These are phyloP conservation scores for Pythium vanterpoolii DNA, from an alignment of 352 stramenopile genomes.

Conservation along the genomic window DNA sequence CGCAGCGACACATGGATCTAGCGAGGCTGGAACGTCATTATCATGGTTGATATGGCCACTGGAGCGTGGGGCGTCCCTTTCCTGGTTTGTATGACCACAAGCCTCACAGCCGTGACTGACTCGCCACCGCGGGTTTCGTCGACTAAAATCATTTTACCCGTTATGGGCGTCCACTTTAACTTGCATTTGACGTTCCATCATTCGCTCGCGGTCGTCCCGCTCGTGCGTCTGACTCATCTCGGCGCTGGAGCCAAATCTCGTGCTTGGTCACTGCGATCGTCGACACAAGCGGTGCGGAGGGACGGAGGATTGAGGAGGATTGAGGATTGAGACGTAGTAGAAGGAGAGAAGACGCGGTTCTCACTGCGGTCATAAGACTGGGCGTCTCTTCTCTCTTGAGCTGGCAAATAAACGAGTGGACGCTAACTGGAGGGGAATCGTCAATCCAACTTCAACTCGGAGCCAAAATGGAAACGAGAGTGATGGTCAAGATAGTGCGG, in stretches of 20 bases:
- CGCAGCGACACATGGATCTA: not conserved
- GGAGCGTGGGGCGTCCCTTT: not conserved
- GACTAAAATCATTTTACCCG: not conserved
- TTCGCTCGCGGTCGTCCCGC: not conserved
- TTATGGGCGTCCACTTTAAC: not conserved
- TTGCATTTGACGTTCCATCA: not conserved
- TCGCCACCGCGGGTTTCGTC: not conserved
- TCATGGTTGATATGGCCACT: not conserved
- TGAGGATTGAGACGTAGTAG: not conserved
- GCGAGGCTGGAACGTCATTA: not conserved
- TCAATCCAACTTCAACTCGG: not conserved
- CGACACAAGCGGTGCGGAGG: too few species aligned
- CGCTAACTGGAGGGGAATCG: not conserved
- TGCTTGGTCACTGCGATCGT: constrained; percentile 20
- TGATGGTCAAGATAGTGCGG: constrained; percentile 1
- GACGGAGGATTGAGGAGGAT: too few species aligned
- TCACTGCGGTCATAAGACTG: not conserved
- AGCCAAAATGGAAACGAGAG: constrained; percentile 3
- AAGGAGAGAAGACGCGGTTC: not conserved
- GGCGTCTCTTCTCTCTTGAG: not conserved
- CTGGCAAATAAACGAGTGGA: too few species aligned
- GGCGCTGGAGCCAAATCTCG: constrained; percentile 10
- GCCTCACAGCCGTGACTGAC: not conserved
- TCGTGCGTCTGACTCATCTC: not conserved
- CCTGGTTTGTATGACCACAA: not conserved